Base-by-base conservation (phyloP, 2,329 filamentous ascomycete genomes). In the Rutstroemia sp. region DNA sequence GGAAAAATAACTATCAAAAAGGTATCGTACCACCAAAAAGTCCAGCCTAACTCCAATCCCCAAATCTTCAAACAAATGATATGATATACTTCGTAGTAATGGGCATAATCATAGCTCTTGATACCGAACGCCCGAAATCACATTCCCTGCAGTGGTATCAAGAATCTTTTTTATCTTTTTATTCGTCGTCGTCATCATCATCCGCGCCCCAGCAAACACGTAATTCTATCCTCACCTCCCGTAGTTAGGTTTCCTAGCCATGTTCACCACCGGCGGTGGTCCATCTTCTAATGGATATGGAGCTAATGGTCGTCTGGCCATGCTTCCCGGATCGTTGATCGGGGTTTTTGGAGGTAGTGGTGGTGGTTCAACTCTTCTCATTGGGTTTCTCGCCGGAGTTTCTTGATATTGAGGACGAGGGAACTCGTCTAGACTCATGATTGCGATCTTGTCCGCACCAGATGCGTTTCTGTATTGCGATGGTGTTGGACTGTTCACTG, bases 241-340 rank as follows among this genome's bases (percentile, higher is more conserved):
- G 46, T 69, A 69, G 47, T 69, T 62, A 8, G 92, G 92, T 71
- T 96, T 96, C 63, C 86, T 83, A 46, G 87, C 85, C 79, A 90
- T 88, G 66, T 95, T 95, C 7, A 95, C 90, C 6, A 81, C 77
- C 3, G 92, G 92, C 18, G 92, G 92, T 27, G 87, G 86, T 25
- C 87, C 88, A 66, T 95, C 87, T 47, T 84, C 85, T 49, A 89
- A 73, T 0, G 92, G 92, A 70, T 96, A 96, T 37, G 89, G 78
- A 8, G 75, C 70, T 1, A 70, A 70, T 63, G 45, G 61, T 27
- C 63, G 59, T 5, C 62, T 60, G 2, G 54, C 49, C 23, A 54
- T 54, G 16, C 52, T 44, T 66, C 67, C 52, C 59, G 62, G 75
- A 57, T 82, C 84, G 0, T 79, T 81, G 3, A 91, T 78, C 0